A percentile compares a stretch with the other conserved stretches of the same genome.
Evolutionary conservation across 108 stramenopile genomes (phyloP).

Genomic region (Aurantiochytrium sp.): DNA sequence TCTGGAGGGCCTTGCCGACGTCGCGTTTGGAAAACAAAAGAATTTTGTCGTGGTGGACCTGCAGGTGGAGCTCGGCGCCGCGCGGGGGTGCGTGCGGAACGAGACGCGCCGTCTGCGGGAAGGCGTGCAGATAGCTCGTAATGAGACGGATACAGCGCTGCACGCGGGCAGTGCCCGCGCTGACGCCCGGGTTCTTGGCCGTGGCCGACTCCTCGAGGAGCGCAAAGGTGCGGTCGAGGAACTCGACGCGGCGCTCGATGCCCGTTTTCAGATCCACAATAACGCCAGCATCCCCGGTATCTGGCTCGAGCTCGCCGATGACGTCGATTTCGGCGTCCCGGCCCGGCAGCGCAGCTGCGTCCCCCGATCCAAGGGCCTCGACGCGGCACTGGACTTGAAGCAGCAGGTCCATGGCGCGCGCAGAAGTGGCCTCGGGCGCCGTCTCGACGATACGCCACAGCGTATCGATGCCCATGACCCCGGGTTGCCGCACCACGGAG

Average conservation of each 20-base stretch:
- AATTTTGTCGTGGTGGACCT: constrained; percentile 1
- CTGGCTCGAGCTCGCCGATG: not conserved
- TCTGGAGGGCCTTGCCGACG: not conserved
- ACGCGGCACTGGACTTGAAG: not conserved
- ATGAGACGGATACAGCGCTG: constrained; percentile 28
- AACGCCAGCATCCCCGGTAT: not conserved
- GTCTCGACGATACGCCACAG: constrained; percentile 16
- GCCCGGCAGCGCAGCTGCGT: too few relatives aligned
- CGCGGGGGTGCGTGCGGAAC: constrained; percentile 8
- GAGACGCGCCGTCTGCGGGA: not conserved
- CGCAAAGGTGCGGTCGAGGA: constrained; percentile 14
- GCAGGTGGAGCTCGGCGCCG: not conserved
- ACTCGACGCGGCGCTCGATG: not conserved
- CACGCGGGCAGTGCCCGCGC: not conserved
- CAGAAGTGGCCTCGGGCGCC: not conserved
- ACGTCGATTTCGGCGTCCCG: not conserved
- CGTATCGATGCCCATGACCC: not conserved
- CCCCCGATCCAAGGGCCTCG: not conserved
- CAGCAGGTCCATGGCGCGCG: constrained; percentile 7
- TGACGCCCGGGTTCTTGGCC: too few relatives aligned
- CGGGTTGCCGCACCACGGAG: not conserved
- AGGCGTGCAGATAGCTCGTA: not conserved
- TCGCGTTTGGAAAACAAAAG: constrained; percentile 5
- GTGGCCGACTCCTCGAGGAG: not conserved
- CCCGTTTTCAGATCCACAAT: not conserved